These are phyloP conservation scores for Nematodospora valgi DNA, from an alignment of 805 yeast genomes.

Conservation along the genomic window DNA sequence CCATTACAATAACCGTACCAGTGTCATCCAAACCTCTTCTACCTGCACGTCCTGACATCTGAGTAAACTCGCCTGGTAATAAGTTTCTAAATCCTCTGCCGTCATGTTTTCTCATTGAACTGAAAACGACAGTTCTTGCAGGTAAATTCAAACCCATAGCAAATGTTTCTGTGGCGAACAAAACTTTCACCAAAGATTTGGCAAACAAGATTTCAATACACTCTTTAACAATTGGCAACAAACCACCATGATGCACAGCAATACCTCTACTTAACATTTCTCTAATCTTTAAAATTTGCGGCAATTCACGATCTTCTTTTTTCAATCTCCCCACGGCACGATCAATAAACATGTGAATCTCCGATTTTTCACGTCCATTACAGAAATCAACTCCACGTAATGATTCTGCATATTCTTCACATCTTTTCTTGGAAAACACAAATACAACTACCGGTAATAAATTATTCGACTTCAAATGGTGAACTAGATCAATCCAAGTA, in stretches of 20 bases:
- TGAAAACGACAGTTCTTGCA: conserved; percentile 91
- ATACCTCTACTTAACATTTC: conserved; percentile 87
- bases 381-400: conserved; percentile 74
- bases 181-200: conserved; percentile 77
- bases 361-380: conserved; percentile 80
- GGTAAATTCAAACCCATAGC: conserved; percentile 98
- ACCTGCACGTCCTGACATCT: conserved; percentile 99
- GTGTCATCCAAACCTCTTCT: conserved; percentile 91
- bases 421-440: conserved; percentile 88
- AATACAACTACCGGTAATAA: conserved; percentile 90
- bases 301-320: conserved; percentile 88
- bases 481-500: conserved; percentile 73
- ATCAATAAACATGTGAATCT: conserved; percentile 90
- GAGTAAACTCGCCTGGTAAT: conserved; percentile 95
- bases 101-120: conserved; percentile 84
- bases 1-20: conserved; percentile 93
- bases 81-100: conserved; percentile 79
- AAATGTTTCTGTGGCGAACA: conserved; percentile 97
- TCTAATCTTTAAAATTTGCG: conserved; percentile 81
- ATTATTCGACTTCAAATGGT: conserved; percentile 60
- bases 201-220: conserved; percentile 90
- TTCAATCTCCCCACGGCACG: conserved; percentile 82
- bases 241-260: conserved; percentile 94
- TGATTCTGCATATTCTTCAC: conserved; percentile 89
- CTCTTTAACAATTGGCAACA: conserved; percentile 89